phyloP scores from a whole-genome alignment of 2,329 filamentous ascomycete genomes.

The Exserohilum turcica region DNA sequence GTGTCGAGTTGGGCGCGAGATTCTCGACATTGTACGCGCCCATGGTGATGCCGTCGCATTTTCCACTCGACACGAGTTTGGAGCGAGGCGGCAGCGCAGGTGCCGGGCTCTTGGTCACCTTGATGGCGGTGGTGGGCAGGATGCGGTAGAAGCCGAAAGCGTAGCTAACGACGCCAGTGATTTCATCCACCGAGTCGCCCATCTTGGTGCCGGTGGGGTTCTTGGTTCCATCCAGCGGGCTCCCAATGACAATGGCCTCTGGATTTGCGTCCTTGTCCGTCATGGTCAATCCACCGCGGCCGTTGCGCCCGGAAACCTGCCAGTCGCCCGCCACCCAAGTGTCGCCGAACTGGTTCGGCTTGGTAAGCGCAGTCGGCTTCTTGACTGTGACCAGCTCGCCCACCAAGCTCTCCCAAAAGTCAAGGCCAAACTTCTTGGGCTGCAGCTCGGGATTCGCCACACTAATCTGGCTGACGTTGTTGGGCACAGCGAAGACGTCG shows the following conservation, averaged over 20 bases:
- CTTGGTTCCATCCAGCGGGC: slow-evolving; percentile 66
- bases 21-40: slow-evolving; percentile 75
- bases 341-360: slow-evolving; percentile 69
- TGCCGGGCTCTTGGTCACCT: slow-evolving; percentile 52
- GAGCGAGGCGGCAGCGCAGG: slow-evolving; percentile 58
- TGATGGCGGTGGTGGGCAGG: slow-evolving; percentile 65
- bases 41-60: slow-evolving; percentile 66
- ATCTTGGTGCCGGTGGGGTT: slow-evolving; percentile 66
- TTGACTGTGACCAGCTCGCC: slow-evolving; percentile 71
- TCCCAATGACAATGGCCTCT: slow-evolving; percentile 68
- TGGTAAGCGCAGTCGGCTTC: slow-evolving; percentile 61
- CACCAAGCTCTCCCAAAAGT: slow-evolving; percentile 74
- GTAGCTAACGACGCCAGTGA: slow-evolving; percentile 71
- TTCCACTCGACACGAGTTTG: slow-evolving; percentile 59
- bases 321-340: slow-evolving; percentile 72
- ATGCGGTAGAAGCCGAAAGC: slow-evolving; percentile 72
- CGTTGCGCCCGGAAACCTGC: slow-evolving; percentile 66
- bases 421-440: slow-evolving; percentile 67
- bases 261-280: slow-evolving; percentile 67
- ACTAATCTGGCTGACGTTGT: slow-evolving; percentile 64
- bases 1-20: slow-evolving; percentile 61
- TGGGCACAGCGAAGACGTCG: slow-evolving; percentile 68
- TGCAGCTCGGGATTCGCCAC: slow-evolving; percentile 64
- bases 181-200: slow-evolving; percentile 67
- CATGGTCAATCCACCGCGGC: slow-evolving; percentile 68